Percentiles rank a stretch among this genome's conserved stretches.
Conservation (phyloP, 1,284 basidiomycete species). For the Irpex sp. region DNA sequence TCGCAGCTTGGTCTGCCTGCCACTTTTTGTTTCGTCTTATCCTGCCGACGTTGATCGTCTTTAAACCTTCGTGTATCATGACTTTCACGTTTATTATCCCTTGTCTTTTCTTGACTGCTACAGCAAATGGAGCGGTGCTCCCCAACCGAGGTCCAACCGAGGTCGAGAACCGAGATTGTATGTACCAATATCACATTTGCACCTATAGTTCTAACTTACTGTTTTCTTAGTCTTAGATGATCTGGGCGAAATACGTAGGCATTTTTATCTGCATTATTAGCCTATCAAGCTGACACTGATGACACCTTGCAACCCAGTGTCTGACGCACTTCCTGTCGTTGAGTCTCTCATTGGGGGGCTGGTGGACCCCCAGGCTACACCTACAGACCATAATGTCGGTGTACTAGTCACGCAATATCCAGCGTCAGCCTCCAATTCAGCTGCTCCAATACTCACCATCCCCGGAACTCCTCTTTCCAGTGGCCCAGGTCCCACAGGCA, state of each 20-base stretch:
- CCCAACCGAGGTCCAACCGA: not conserved
- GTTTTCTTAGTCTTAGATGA: not conserved
- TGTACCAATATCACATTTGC: not conserved
- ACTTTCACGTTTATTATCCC: constrained; percentile 12
- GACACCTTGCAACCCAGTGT: not conserved
- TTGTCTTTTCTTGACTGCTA: constrained; percentile 11
- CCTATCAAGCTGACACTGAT: not conserved
- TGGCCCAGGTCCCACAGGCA: not conserved
- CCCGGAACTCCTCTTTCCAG: not conserved
- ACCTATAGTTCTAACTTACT: not conserved
- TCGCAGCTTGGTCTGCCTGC: not conserved
- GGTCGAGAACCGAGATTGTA: not conserved
- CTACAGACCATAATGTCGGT: not conserved
- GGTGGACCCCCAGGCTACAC: not conserved
- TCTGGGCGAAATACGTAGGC: not conserved
- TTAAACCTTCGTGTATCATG: constrained; percentile 9
- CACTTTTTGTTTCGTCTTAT: constrained; percentile 2
- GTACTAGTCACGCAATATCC: not conserved
- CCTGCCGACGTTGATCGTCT: constrained; percentile 17
- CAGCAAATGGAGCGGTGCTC: constrained; percentile 4
- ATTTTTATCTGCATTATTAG: not conserved
- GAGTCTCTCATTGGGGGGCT: not conserved
- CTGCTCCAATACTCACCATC: not conserved
- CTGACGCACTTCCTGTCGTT: not conserved
- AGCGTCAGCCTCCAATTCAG: not conserved